Percentiles rank a stretch among this genome's conserved stretches.
Conservation (phyloP, 768 basidiomycete species). For the Clavulina sp. region DNA sequence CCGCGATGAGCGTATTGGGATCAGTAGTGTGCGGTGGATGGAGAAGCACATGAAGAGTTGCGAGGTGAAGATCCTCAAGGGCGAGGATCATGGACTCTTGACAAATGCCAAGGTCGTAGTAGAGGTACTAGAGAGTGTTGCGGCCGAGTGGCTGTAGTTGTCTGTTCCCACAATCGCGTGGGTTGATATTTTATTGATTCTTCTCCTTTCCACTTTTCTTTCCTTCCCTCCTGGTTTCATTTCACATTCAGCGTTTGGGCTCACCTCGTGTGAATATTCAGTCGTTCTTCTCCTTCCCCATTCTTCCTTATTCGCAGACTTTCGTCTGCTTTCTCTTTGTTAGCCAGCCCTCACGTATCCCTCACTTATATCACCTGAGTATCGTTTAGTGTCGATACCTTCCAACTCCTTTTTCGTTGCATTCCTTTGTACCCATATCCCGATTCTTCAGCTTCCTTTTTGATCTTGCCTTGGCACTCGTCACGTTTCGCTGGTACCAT, state of each 20-base stretch:
- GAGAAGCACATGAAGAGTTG: slow-evolving; percentile 70
- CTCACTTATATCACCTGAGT: too few species aligned
- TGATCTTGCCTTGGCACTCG: too few species aligned
- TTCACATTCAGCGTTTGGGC: neutral
- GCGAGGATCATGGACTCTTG: slow-evolving; percentile 88
- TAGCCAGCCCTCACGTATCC: too few species aligned
- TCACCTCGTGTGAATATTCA: neutral
- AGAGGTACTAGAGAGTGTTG: slow-evolving; percentile 49
- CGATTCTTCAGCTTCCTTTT: too few species aligned
- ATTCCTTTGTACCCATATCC: too few species aligned
- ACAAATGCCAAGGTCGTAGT: slow-evolving; percentile 77
- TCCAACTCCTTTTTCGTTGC: too few species aligned
- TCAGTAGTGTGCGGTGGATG: slow-evolving; percentile 86
- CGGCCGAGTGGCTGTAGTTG: slow-evolving; percentile 9
- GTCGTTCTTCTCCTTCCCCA: neutral
- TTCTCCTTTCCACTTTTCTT: neutral
- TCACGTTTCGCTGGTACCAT: too few species aligned
- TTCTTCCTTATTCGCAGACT: neutral
- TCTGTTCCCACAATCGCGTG: neutral
- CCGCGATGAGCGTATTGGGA: slow-evolving; percentile 82
- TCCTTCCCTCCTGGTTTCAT: neutral
- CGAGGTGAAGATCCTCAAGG: slow-evolving; percentile 62
- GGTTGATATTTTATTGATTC: neutral
- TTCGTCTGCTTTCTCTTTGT: neutral
- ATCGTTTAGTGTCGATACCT: too few species aligned